A percentile compares a stretch with the other conserved stretches of the same genome.
phyloP scores from a whole-genome alignment of 768 basidiomycete genomes.

The Pisolithus albus region DNA sequence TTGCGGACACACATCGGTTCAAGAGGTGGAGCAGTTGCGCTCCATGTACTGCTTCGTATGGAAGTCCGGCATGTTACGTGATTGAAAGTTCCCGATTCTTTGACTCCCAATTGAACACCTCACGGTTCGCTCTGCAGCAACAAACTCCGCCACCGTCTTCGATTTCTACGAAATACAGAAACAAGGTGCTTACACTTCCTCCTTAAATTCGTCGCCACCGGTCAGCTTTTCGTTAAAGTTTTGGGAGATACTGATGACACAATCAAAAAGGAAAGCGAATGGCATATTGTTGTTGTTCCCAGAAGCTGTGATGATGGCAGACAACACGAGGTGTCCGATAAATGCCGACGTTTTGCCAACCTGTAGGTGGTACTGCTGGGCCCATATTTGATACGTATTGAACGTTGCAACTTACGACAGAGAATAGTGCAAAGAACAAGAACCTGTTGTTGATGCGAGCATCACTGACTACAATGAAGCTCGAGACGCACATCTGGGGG shows the following conservation, averaged over 20 bases:
- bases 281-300: slow-evolving; percentile 69
- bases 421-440: slow-evolving; percentile 69
- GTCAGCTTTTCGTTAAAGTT: no score
- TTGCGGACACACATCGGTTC: no score
- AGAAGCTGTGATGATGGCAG: slow-evolving; percentile 65
- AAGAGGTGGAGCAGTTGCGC: no score
- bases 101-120: slow-evolving; percentile 26
- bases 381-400: background rate
- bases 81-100: background rate
- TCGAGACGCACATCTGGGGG: slow-evolving; percentile 57
- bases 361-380: slow-evolving; percentile 22
- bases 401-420: slow-evolving; percentile 39
- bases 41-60: no score
- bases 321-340: slow-evolving; percentile 69
- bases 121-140: slow-evolving; percentile 44
- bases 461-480: background rate
- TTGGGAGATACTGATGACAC: slow-evolving; percentile 17
- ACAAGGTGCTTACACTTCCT: slow-evolving; percentile 33
- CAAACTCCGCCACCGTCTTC: no score
- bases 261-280: slow-evolving; percentile 76
- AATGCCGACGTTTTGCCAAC: slow-evolving; percentile 72
- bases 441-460: slow-evolving; percentile 35
- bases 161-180: slow-evolving; percentile 58
- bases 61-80: background rate
- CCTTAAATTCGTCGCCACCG: background rate